Evolutionary conservation across 768 basidiomycete species (phyloP).

Genomic region (Suillus sp.): DNA sequence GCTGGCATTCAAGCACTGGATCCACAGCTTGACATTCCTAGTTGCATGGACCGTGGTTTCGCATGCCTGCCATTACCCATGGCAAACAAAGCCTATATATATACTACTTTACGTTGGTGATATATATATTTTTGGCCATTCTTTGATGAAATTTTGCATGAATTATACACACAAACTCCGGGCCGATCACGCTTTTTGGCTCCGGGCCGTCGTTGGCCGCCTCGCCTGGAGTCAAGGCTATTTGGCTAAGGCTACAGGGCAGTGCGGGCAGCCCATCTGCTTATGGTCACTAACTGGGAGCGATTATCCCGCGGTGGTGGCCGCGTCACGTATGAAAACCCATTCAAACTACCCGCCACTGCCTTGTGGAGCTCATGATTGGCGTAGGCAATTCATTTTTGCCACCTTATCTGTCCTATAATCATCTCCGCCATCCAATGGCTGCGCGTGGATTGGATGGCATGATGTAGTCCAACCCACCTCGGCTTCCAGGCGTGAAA

Average conservation of each 20-base stretch:
- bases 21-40: background rate
- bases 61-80: background rate
- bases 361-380: background rate
- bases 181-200: background rate
- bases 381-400: constrained; percentile 2
- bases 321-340: background rate
- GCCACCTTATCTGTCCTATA: background rate
- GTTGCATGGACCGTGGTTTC: background rate
- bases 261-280: background rate
- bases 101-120: too few relatives aligned
- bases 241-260: background rate
- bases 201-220: too few relatives aligned
- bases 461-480: background rate
- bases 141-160: too few relatives aligned
- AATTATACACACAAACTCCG: too few relatives aligned
- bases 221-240: too few relatives aligned
- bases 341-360: background rate
- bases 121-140: too few relatives aligned
- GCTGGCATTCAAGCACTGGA: background rate
- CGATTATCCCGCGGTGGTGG: background rate
- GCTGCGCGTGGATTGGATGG: constrained; percentile 12
- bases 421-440: constrained; percentile 13
- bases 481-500: background rate
- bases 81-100: background rate
- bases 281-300: background rate